Conservation (phyloP, 2,329 filamentous ascomycete species). For the Ophiocordyceps camponoti-rufipedis region DNA sequence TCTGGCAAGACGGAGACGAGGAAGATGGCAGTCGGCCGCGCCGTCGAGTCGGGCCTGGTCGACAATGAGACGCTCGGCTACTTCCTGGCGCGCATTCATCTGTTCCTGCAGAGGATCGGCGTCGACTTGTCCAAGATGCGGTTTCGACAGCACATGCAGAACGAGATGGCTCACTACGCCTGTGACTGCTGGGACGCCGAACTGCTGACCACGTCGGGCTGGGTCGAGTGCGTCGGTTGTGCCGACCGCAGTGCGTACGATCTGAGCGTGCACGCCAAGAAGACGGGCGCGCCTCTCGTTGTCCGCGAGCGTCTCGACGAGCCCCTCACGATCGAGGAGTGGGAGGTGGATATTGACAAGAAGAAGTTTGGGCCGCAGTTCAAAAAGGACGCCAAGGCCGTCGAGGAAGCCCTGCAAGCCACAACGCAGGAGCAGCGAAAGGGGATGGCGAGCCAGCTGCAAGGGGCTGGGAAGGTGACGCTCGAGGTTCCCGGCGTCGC, state of each 20-base stretch:
- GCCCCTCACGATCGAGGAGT: constrained; percentile 70
- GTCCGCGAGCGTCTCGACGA: constrained; percentile 68
- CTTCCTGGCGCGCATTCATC: constrained; percentile 84
- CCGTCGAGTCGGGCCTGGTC: constrained; percentile 64
- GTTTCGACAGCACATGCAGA: constrained; percentile 89
- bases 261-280: constrained; percentile 78
- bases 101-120: constrained; percentile 78
- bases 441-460: constrained; percentile 56
- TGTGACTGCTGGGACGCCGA: constrained; percentile 97
- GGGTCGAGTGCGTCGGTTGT: constrained; percentile 97
- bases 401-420: constrained; percentile 61
- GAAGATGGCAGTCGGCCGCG: constrained; percentile 65
- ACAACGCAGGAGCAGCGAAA: constrained; percentile 69
- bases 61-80: constrained; percentile 98
- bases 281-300: constrained; percentile 70
- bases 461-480: constrained; percentile 54
- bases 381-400: constrained; percentile 80
- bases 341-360: constrained; percentile 73
- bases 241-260: constrained; percentile 94
- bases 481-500: constrained; percentile 52
- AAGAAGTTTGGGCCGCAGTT: constrained; percentile 92
- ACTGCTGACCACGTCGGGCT: constrained; percentile 77
- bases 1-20: constrained; percentile 63
- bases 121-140: constrained; percentile 76
- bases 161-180: constrained; percentile 73